Conservation (phyloP, 148 eudicot species). For the Polygonum maritimum region DNA sequence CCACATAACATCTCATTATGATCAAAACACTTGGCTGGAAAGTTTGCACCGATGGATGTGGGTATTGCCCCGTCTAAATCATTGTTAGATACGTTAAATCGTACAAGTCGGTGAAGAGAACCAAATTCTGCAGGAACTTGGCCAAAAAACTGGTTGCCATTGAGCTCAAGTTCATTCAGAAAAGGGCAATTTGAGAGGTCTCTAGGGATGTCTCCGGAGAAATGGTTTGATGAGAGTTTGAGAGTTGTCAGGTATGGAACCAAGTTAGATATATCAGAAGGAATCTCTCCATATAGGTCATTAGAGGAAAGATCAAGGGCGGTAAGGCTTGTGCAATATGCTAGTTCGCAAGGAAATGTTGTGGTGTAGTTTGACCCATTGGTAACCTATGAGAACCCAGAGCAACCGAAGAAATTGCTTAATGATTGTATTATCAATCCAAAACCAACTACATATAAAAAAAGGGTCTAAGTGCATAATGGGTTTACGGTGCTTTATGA, state of each 20-base stretch:
- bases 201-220: constrained; percentile 40
- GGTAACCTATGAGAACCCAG: background rate
- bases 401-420: no score
- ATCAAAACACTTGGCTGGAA: constrained; percentile 16
- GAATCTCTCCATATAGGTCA: constrained; percentile 35
- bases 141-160: constrained; percentile 46
- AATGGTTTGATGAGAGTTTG: constrained; percentile 44
- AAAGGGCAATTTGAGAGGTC: constrained; percentile 48
- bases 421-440: no score
- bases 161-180: constrained; percentile 40
- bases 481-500: no score
- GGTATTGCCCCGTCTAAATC: constrained; percentile 47
- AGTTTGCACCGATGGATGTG: background rate
- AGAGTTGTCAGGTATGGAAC: constrained; percentile 23
- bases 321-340: constrained; percentile 24
- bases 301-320: constrained; percentile 46
- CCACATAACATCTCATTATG: constrained; percentile 67
- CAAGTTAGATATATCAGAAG: constrained; percentile 22
- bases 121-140: constrained; percentile 42
- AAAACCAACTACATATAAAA: no score
- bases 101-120: constrained; percentile 41
- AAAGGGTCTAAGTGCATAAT: no score
- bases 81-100: constrained; percentile 53
- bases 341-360: constrained; percentile 34
- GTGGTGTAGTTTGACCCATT: background rate